Conservation (phyloP, 257 asterid species). For the Salvia splendens region DNA sequence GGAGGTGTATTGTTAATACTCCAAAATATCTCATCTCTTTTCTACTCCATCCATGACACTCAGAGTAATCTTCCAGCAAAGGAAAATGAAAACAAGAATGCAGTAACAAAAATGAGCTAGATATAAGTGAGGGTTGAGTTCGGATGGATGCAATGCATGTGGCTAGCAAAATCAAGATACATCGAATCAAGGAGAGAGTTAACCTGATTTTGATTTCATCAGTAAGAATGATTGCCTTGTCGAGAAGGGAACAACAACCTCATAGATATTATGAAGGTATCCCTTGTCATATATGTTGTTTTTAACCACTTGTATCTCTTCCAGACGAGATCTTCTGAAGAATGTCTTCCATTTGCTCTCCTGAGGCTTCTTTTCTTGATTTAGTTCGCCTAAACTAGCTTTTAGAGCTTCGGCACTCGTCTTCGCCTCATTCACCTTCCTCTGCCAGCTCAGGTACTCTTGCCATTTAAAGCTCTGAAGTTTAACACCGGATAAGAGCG, state of each 20-base stretch:
- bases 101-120: neutral
- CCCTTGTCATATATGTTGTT: conserved; percentile 77
- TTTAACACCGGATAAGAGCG: conserved; percentile 8
- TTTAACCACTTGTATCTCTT: conserved; percentile 61
- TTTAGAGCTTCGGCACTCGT: conserved; percentile 83
- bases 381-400: conserved; percentile 64
- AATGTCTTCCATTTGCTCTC: conserved; percentile 79
- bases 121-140: conserved; percentile 19
- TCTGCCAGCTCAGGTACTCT: conserved; percentile 80
- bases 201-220: conserved; percentile 64
- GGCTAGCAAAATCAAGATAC: conserved; percentile 27
- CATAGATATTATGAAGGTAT: conserved; percentile 53
- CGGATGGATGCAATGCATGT: conserved; percentile 9
- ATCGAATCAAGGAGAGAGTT: conserved; percentile 19
- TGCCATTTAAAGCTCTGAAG: conserved; percentile 93
- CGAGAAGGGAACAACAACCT: conserved; percentile 73
- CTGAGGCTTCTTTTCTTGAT: conserved; percentile 53
- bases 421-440: conserved; percentile 81
- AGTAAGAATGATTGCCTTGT: conserved; percentile 58
- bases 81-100: conserved; percentile 6
- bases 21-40: neutral
- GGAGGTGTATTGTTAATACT: neutral
- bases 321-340: conserved; percentile 73
- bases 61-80: conserved; percentile 13
- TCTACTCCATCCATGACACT: conserved; percentile 16